A percentile compares a stretch with the other conserved stretches of the same genome.
These are phyloP conservation scores for Globisporangium nodosum DNA, from an alignment of 352 stramenopile genomes.

Conservation along the genomic window DNA sequence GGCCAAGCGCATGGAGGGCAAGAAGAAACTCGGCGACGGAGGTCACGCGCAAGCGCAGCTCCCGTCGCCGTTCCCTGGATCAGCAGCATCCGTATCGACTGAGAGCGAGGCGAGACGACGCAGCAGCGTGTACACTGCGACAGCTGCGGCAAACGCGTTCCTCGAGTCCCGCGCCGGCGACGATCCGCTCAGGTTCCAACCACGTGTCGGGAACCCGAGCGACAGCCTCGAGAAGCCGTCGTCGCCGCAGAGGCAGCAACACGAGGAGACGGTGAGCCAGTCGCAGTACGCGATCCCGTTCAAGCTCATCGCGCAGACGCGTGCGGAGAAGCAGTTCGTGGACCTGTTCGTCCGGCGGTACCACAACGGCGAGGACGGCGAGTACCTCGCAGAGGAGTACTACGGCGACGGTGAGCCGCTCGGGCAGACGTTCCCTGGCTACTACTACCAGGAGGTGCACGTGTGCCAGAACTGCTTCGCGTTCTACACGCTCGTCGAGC, in stretches of 20 bases:
- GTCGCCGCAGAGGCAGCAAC: constrained; percentile 13
- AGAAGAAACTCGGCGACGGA: constrained; percentile 14
- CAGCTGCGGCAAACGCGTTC: constrained; percentile 49
- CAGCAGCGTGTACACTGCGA: constrained; percentile 44
- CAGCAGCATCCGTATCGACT: constrained; percentile 3
- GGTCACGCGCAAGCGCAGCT: neutral
- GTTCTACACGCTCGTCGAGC: constrained; percentile 75
- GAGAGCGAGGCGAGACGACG: constrained; percentile 22
- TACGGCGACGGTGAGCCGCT: constrained; percentile 74
- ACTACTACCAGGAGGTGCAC: constrained; percentile 80
- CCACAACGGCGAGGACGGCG: constrained; percentile 62
- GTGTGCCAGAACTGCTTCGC: constrained; percentile 76
- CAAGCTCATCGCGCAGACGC: constrained; percentile 74
- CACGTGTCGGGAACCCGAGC: constrained; percentile 17
- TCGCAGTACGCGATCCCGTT: constrained; percentile 61
- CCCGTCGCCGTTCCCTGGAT: neutral
- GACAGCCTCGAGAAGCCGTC: constrained; percentile 16
- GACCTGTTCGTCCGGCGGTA: constrained; percentile 78
- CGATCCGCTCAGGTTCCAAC: constrained; percentile 7
- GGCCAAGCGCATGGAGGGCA: constrained; percentile 31
- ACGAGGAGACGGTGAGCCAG: constrained; percentile 5
- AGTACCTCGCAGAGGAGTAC: constrained; percentile 70
- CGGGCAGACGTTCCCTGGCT: constrained; percentile 66
- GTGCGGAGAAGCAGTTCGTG: constrained; percentile 73
- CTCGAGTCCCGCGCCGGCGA: constrained; percentile 33